Evolutionary conservation across 805 yeast species (phyloP).

Genomic region (Teunomyces atbi): DNA sequence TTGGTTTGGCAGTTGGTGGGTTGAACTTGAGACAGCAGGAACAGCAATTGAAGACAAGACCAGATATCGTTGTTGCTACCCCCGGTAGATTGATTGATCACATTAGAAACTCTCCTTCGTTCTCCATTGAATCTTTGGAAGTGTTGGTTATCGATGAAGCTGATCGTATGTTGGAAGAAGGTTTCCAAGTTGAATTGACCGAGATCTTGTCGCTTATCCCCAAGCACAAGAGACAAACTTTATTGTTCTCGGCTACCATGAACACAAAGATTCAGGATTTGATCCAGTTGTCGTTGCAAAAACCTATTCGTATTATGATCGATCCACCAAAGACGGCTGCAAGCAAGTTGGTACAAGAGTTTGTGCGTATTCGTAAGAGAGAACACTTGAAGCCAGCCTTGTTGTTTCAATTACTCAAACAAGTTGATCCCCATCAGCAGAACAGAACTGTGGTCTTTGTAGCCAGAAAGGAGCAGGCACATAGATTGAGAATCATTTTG

Average conservation of each 20-base stretch:
- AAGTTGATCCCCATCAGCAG: conserved; percentile 59
- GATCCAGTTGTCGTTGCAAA: conserved; percentile 81
- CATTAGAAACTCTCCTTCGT: conserved; percentile 89
- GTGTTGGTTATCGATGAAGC: conserved; percentile 95
- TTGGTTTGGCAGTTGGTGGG: conserved; percentile 98
- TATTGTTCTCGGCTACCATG: conserved; percentile 97
- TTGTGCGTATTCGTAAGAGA: conserved; percentile 90
- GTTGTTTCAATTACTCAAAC: conserved; percentile 65
- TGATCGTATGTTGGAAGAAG: conserved; percentile 98
- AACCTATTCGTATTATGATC: conserved; percentile 93
- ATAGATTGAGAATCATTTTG: conserved; percentile 70
- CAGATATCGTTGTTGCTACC: conserved; percentile 95
- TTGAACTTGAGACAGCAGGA: conserved; percentile 93
- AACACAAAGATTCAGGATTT: conserved; percentile 86
- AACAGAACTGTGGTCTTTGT: conserved; percentile 87
- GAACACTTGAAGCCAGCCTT: conserved; percentile 82
- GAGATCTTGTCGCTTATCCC: conserved; percentile 89
- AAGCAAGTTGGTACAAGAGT: conserved; percentile 85
- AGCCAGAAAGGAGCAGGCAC: conserved; percentile 88
- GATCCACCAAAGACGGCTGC: conserved; percentile 97
- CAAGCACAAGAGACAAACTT: conserved; percentile 80
- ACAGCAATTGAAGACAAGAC: conserved; percentile 86
- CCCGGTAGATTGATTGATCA: conserved; percentile 99
- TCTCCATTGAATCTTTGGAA: conserved; percentile 87
- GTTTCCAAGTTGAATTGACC: conserved; percentile 91